Conservation (phyloP, 176 grass and related monocot genomes). For the Aegilops bicornis region DNA sequence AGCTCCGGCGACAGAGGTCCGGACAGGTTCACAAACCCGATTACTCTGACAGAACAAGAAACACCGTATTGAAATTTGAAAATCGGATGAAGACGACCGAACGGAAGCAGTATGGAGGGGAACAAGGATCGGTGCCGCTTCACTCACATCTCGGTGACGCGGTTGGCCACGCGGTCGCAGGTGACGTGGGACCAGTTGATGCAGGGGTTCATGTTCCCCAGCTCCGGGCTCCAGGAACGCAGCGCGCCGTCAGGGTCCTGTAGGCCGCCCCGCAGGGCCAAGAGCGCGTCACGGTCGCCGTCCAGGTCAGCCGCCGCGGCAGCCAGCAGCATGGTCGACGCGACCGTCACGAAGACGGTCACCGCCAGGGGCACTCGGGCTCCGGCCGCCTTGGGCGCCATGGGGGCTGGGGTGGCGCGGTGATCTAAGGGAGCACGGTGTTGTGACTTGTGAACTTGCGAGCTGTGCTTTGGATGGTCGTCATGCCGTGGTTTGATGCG, state of each 20-base stretch:
- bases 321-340: background rate
- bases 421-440: background rate
- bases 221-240: slow-evolving; percentile 40
- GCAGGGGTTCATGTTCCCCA: slow-evolving; percentile 41
- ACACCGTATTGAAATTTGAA: background rate
- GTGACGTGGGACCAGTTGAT: slow-evolving; percentile 60
- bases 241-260: slow-evolving; percentile 52
- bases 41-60: slow-evolving; percentile 18
- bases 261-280: slow-evolving; percentile 31
- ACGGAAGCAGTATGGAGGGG: background rate
- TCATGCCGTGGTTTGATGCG: too few relatives aligned
- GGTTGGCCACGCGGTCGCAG: slow-evolving; percentile 44
- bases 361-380: background rate
- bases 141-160: slow-evolving; percentile 55
- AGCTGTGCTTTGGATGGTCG: too few relatives aligned
- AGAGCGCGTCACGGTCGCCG: slow-evolving; percentile 28
- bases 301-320: slow-evolving; percentile 26
- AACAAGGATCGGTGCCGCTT: background rate
- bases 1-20: slow-evolving; percentile 61
- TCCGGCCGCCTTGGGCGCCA: slow-evolving; percentile 26
- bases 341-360: background rate
- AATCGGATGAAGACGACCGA: background rate
- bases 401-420: background rate
- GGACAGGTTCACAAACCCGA: slow-evolving; percentile 36
- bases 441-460: background rate